Base-by-base conservation (phyloP, 2,329 filamentous ascomycete species). In the Arthrobotrys sphaeroides region DNA sequence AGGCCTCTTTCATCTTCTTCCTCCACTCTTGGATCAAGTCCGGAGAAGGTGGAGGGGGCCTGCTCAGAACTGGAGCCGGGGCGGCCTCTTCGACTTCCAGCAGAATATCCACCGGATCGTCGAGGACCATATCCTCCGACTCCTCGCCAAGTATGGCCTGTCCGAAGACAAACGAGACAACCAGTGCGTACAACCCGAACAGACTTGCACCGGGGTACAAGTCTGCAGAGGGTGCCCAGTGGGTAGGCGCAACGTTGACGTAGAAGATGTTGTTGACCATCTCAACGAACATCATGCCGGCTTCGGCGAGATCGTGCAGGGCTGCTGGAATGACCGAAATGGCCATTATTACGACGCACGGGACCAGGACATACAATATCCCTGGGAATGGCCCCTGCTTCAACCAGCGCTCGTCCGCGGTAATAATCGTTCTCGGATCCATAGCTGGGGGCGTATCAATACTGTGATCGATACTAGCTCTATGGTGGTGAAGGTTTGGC, bases 31-130 rank as follows among this genome's bases (percentile, higher is more conserved):
- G 49, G 38, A 55, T 55, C 13, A 55, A 4, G 2, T 38, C 49
- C 2, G 26, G 49, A n/a, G 49, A 55, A 6, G 10, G 28, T 12
- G 49, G 49, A 36, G 49, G 3, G 20, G 49, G 49, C 49, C 31
- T 55, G 31, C 49, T 55, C 18, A 31, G 49, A 55, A 22, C 28
- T 12, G 18, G 16, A 38, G 10, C 31, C n/a, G 49, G 18, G 5
- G 13, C 28, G n/a, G n/a, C 49, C 49, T 55, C 10, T 31, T 36
- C 28, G n/a, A 22, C 49, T 13, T 22, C 49, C 18, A 6, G 40
- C n/a, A 6, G 36, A 40, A 42, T 61, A 51, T 53, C 53, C 53
- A 60, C 65, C 65, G 65, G n/a, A 24, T 68, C 66, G n/a, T 28
- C 45, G 43, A 38, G 20, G 10, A 59, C 51, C 18, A 31, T 9